Conservation (phyloP, 2,329 filamentous ascomycete species). For the Colletotrichum zoysiae region DNA sequence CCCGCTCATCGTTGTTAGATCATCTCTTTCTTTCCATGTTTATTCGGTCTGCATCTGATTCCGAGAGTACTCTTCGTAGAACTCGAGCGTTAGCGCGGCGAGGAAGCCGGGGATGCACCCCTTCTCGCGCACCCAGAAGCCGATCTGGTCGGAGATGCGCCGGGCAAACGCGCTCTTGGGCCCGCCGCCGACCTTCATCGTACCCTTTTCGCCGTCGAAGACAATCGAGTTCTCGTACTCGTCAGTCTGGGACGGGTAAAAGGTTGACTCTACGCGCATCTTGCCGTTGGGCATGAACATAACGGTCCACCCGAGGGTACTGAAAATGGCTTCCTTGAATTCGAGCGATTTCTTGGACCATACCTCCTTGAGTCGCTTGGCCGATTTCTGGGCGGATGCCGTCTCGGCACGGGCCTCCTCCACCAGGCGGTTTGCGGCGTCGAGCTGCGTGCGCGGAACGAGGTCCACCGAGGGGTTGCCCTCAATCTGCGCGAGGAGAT, state of each 20-base stretch:
- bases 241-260: constrained; percentile 77
- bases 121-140: constrained; percentile 95
- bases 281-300: constrained; percentile 98
- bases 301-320: constrained; percentile 91
- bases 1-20: not conserved
- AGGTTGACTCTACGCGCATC: constrained; percentile 89
- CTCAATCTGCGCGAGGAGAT: constrained; percentile 80
- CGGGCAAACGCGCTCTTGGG: constrained; percentile 87
- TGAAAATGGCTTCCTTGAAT: constrained; percentile 95
- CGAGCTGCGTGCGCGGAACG: constrained; percentile 82
- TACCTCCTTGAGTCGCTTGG: constrained; percentile 88
- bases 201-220: constrained; percentile 93
- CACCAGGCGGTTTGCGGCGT: constrained; percentile 81
- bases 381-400: constrained; percentile 83
- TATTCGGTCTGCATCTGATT: constrained; percentile 39
- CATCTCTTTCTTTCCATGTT: not conserved
- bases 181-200: constrained; percentile 97
- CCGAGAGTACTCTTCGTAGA: constrained; percentile 78
- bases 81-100: constrained; percentile 91
- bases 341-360: constrained; percentile 92
- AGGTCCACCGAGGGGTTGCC: constrained; percentile 64
- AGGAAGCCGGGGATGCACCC: constrained; percentile 95
- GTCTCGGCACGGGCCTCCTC: constrained; percentile 77
- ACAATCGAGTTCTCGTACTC: constrained; percentile 81
- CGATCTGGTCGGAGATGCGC: constrained; percentile 87